phyloP scores from a whole-genome alignment of 495 filamentous ascomycete genomes.

The Delitschia confertaspora region DNA sequence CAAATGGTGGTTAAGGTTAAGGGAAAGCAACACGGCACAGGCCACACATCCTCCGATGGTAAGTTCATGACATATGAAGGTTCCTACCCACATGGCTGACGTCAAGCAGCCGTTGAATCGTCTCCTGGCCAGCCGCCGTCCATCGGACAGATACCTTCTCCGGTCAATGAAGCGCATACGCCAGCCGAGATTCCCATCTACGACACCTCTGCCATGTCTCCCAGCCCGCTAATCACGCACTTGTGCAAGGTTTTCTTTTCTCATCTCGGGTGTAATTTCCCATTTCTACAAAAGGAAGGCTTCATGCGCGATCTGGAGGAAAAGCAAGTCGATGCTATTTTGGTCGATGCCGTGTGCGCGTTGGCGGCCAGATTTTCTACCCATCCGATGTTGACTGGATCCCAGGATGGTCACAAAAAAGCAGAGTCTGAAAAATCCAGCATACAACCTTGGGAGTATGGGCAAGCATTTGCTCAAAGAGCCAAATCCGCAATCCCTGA shows the following conservation, averaged over 20 bases:
- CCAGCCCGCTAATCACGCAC: slow-evolving; percentile 62
- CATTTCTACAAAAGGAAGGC: slow-evolving; percentile 60
- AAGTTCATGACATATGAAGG: not conserved
- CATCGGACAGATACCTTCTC: slow-evolving; percentile 41
- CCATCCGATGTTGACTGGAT: slow-evolving; percentile 49
- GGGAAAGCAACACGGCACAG: slow-evolving; percentile 42
- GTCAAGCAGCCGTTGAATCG: slow-evolving; percentile 19
- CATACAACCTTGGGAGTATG: slow-evolving; percentile 42
- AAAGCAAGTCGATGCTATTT: slow-evolving; percentile 70
- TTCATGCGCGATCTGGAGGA: slow-evolving; percentile 64
- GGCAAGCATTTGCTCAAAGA: slow-evolving; percentile 61
- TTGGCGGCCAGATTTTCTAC: slow-evolving; percentile 73
- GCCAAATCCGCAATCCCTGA: slow-evolving; percentile 50
- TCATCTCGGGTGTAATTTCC: slow-evolving; percentile 73
- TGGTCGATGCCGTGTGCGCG: slow-evolving; percentile 79
- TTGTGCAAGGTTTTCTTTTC: slow-evolving; percentile 69
- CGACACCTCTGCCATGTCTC: slow-evolving; percentile 58
- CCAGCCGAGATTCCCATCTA: slow-evolving; percentile 69
- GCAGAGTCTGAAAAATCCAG: slow-evolving; percentile 30
- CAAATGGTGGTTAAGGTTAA: slow-evolving; percentile 79
- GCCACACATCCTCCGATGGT: slow-evolving; percentile 41
- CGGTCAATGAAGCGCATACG: slow-evolving; percentile 38
- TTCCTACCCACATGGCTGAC: slow-evolving; percentile 3
- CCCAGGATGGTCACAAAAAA: slow-evolving; percentile 41
- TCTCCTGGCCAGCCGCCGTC: slow-evolving; percentile 27